Conservation (phyloP, 148 eudicot species). For the Cornus controversa region DNA sequence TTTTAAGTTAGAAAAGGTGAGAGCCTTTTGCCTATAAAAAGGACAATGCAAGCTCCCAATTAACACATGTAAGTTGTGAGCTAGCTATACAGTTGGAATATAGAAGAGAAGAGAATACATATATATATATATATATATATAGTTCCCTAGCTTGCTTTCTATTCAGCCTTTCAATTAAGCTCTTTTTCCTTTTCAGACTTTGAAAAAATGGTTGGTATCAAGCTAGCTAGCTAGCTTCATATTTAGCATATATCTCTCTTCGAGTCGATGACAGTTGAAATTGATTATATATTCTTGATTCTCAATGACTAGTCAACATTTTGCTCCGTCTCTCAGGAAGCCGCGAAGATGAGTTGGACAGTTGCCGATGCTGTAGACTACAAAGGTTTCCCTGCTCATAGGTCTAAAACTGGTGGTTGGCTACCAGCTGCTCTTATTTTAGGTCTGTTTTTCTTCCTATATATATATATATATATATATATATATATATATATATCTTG, state of each 20-base stretch:
- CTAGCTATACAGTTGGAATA: background rate
- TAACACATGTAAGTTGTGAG: constrained; percentile 15
- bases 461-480: too few species aligned
- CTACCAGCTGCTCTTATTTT: constrained; percentile 67
- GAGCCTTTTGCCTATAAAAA: constrained; percentile 44
- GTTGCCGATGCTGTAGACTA: constrained; percentile 68
- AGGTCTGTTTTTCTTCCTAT: constrained; percentile 33
- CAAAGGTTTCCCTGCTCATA: constrained; percentile 68
- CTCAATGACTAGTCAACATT: background rate
- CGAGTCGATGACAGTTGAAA: background rate
- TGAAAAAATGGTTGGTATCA: background rate
- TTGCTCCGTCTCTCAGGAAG: constrained; percentile 8
- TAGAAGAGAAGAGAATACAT: constrained; percentile 8
- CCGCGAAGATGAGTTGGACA: constrained; percentile 51
- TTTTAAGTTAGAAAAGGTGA: background rate
- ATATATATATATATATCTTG: too few species aligned
- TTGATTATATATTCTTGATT: background rate
- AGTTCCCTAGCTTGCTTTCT: constrained; percentile 8
- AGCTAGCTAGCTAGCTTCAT: background rate
- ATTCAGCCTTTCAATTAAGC: background rate
- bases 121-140: too few species aligned
- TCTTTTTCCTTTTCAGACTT: background rate
- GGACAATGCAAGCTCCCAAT: constrained; percentile 5
- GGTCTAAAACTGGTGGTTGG: constrained; percentile 87
- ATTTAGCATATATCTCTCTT: background rate